Percentiles rank a stretch among this genome's conserved stretches.
Conservation (phyloP, 225 moss, liverwort and hornwort species). For the Pseudoscleropodium purum region DNA sequence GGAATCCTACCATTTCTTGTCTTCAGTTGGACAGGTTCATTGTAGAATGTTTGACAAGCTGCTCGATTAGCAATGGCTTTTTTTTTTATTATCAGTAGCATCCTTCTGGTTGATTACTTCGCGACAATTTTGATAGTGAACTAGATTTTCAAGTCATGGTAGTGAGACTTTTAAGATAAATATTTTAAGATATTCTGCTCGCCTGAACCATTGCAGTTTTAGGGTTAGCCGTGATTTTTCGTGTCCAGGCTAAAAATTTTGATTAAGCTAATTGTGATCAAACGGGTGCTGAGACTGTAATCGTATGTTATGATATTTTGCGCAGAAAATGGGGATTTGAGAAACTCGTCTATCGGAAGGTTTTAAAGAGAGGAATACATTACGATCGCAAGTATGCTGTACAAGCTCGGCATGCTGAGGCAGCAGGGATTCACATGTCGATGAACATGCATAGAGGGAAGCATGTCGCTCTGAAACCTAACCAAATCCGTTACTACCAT, state of each 20-base stretch:
- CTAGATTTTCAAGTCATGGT: not conserved
- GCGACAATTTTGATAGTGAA: not conserved
- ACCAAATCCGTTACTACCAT: conserved; percentile 37
- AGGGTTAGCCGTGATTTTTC: not conserved
- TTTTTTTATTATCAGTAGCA: not conserved
- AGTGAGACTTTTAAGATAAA: not conserved
- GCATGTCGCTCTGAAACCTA: not conserved
- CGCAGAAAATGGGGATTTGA: conserved; percentile 49
- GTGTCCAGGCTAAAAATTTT: not conserved
- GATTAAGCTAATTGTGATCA: not conserved
- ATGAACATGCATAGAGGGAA: conserved; percentile 23
- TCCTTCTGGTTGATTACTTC: not conserved
- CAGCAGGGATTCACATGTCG: conserved; percentile 43
- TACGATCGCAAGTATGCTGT: conserved; percentile 35
- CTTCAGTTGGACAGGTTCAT: not conserved
- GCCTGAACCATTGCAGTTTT: not conserved
- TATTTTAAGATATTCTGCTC: not conserved
- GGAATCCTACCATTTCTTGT: not conserved
- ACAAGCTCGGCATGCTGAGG: conserved; percentile 33
- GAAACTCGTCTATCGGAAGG: conserved; percentile 24
- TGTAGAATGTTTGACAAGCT: not conserved
- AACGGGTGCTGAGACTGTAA: not conserved
- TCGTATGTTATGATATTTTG: not conserved
- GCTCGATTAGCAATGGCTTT: not conserved
- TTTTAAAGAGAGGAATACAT: not conserved